Evolutionary conservation across 352 stramenopile species (phyloP), one percentile per base, ranked within the genome.

Genomic region (Blastocystis sp.): DNA sequence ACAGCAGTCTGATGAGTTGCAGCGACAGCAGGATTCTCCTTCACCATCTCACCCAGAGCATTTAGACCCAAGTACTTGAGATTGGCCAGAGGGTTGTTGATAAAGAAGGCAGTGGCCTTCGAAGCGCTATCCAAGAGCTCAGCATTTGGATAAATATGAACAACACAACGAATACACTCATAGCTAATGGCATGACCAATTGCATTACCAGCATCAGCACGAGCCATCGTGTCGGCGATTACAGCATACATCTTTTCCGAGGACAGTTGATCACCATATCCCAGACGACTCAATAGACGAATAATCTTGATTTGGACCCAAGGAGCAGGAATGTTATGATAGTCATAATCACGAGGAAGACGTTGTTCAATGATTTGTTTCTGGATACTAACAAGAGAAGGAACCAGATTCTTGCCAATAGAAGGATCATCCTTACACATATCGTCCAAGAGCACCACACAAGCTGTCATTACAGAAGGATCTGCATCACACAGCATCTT

Each of bases 161-260:
- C 98, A 88, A 99, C 96, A 19, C 95, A 98, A 80, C 95, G 92
- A 67, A 99, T 94, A 89, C 95, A 98, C 89, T 99, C 96, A 91
- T 99, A 99, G 57, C 98, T 97, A 89, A 99, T 98, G 19, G 97
- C 97, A 91, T 99, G 98, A 46, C 96, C 96, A 3, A 98, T 96
- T 92, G 99, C 99, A 89, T 98, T 98, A 11, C 96, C 96, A 12
- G 96, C 97, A 90, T 99, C 96, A 12, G 96, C 96, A 88, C 97
- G 94, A 74, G 96, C 94, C 93, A 99, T 97, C 57, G 97, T 96
- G 83, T 99, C 95, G 65, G 95, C 91, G 42, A 99, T 90, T 73
- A 99, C 96, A 91, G 98, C 96, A 92, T 99, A 99, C 95, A 99
- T 99, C 74, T 96, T 95, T 89, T 98, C 95, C 80, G 92, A 97